These are phyloP conservation scores for Solanum dulcamara DNA, from an alignment of 257 asterid species.

Conservation along the genomic window DNA sequence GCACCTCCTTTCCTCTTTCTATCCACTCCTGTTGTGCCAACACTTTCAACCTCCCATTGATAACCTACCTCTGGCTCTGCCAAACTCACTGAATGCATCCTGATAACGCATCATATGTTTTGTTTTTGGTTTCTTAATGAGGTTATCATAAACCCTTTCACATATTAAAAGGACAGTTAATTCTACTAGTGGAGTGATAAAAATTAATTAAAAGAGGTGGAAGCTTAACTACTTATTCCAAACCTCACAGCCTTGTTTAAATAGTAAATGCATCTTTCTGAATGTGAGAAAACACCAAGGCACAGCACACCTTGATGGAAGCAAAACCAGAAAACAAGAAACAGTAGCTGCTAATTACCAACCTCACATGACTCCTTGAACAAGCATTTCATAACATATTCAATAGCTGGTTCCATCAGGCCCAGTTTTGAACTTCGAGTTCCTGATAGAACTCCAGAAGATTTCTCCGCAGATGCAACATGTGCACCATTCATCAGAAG, in stretches of 20 bases:
- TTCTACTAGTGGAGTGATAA: not conserved
- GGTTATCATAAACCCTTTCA: not conserved
- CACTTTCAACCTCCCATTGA: not conserved
- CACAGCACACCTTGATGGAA: not conserved
- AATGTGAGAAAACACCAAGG: not conserved
- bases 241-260: not conserved
- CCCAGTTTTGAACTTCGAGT: conserved; percentile 31
- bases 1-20: not conserved
- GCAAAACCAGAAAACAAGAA: conserved; percentile 7
- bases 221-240: not conserved
- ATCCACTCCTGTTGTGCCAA: not conserved
- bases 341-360: conserved; percentile 11
- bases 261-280: not conserved
- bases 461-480: conserved; percentile 24
- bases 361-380: conserved; percentile 64
- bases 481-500: conserved; percentile 24
- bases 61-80: not conserved
- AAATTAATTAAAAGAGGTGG: not conserved
- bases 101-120: not conserved
- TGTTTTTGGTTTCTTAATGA: not conserved
- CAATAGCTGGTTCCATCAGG: conserved; percentile 68
- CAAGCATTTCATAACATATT: conserved; percentile 49
- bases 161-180: not conserved
- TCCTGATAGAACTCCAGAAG: conserved; percentile 24
- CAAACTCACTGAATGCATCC: not conserved